Base-by-base conservation (phyloP, 2,329 filamentous ascomycete species). In the Trematosphaeria pertusa region DNA sequence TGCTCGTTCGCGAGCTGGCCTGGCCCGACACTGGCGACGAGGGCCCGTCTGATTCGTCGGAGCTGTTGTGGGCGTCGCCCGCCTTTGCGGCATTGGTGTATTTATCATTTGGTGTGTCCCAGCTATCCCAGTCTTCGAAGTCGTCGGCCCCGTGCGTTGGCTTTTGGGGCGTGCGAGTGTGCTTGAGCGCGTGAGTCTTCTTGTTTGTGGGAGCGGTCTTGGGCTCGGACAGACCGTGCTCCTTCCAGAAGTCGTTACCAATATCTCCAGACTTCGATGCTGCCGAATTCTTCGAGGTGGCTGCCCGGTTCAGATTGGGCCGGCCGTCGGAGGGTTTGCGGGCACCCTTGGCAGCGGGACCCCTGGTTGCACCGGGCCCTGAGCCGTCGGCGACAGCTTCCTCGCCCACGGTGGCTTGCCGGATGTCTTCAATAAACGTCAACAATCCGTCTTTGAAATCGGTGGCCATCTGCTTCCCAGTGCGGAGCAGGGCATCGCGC, bases 351-450 rank as follows among this genome's bases (percentile, higher is more conserved):
- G 54, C 62, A 36, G 54, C 56, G 30, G 60, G 61, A 54, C 54
- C 54, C 49, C 56, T 57, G 35, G 31, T 46, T 39, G 36, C 70
- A 59, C 50, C 66, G 55, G 45, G 64, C 60, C 47, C 59, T 47
- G 74, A 57, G 50, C 72, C 65, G 50, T 73, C 70, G 24, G 74
- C 75, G 32, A 84, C 86, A 50, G 86, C 89, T 75, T 99, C 94
- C 43, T 99, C 94, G 18, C 94, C 94, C 5, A 99, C 91, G 0
- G 94, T 96, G 11, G 93, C 95, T 73, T 97, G 94, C 57, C 92
- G 83, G 37, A 99, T 85, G 67, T 99, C 94, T 69, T 97, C 94
- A 49, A 96, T 85, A 72, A 99, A 99, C 1, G 90, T 96, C 85
- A 89, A 92, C 37, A 99, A 76, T 2, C 94, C 93, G 40, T 94